Conservation (phyloP, 371 early-diverging fungal species). For the Syncephalis plumigaleata region DNA sequence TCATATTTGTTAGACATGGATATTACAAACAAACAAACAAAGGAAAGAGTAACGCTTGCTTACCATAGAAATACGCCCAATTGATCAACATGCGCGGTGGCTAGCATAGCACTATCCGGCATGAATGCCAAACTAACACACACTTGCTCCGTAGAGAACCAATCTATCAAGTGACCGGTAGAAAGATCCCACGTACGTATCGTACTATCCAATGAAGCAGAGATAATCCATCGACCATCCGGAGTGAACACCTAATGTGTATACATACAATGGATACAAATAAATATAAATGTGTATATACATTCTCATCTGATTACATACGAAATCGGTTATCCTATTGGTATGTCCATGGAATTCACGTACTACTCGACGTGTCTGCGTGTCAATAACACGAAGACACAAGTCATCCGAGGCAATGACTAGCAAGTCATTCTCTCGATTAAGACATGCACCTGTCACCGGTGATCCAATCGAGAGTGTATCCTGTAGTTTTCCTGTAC, state of each 20-base stretch:
- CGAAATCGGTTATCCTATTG: conserved; percentile 73
- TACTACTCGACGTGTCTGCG: conserved; percentile 59
- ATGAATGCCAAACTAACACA: conserved; percentile 75
- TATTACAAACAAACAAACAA: neutral
- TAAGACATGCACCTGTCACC: conserved; percentile 36
- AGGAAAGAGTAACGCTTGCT: neutral
- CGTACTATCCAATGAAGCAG: conserved; percentile 64
- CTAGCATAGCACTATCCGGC: conserved; percentile 80
- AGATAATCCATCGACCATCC: conserved; percentile 88
- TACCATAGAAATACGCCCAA: conserved; percentile 81
- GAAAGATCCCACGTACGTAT: conserved; percentile 93
- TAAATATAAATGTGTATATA: conserved; percentile 3
- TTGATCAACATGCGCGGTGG: conserved; percentile 78
- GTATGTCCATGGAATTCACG: conserved; percentile 79
- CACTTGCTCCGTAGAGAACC: conserved; percentile 53
- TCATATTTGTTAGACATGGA: neutral
- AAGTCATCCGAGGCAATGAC: conserved; percentile 76
- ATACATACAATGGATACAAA: too few relatives aligned
- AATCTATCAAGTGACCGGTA: conserved; percentile 73
- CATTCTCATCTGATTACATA: conserved; percentile 14
- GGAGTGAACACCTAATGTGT: conserved; percentile 77
- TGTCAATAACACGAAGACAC: conserved; percentile 68
- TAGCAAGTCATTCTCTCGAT: conserved; percentile 56
- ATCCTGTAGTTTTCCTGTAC: conserved; percentile 31
- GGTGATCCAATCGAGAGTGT: conserved; percentile 53